Conservation (phyloP, 306 rosid species). For the Acacia acuminata region DNA sequence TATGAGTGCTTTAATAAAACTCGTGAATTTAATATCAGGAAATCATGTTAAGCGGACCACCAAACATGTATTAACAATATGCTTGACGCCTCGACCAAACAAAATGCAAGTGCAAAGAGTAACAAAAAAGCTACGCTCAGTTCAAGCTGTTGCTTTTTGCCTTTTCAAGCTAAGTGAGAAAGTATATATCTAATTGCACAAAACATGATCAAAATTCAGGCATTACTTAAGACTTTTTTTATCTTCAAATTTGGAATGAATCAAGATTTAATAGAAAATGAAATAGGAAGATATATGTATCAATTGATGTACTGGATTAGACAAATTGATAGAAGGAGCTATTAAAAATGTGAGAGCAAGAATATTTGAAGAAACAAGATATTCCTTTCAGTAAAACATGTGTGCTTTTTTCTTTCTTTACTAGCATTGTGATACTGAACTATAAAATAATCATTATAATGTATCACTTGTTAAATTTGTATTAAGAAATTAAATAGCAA, state of each 20-base stretch:
- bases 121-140: background rate
- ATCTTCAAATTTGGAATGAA: background rate
- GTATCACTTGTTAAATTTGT: background rate
- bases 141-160: background rate
- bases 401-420: background rate
- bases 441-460: background rate
- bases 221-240: background rate
- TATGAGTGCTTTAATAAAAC: background rate
- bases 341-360: background rate
- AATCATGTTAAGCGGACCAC: constrained; percentile 2
- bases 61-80: background rate
- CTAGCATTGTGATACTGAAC: background rate
- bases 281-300: background rate
- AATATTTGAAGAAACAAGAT: background rate
- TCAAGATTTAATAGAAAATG: background rate
- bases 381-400: background rate
- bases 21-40: background rate
- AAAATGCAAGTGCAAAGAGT: background rate
- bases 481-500: background rate
- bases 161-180: background rate
- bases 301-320: background rate
- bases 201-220: background rate
- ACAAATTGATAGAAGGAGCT: background rate
- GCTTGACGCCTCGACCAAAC: background rate
- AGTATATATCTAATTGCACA: background rate